phyloP scores from a whole-genome alignment of 805 yeast species.

The Candida krabiensis region DNA sequence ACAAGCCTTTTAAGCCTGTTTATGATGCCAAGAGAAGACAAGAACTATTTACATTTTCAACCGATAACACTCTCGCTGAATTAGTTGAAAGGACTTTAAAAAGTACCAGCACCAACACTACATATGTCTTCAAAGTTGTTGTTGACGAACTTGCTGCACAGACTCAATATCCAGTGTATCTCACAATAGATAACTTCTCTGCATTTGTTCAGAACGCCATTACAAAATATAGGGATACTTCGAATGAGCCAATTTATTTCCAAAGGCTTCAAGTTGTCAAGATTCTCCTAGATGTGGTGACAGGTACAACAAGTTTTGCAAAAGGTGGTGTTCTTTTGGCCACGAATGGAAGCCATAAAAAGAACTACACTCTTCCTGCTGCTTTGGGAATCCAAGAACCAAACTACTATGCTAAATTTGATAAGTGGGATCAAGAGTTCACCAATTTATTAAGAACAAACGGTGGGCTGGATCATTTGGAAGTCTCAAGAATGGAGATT shows the following conservation, averaged over 20 bases:
- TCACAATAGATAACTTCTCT: constrained; percentile 76
- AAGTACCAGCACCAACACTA: constrained; percentile 32
- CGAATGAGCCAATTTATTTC: constrained; percentile 56
- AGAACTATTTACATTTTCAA: constrained; percentile 8
- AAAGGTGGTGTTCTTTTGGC: constrained; percentile 69
- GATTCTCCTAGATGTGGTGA: constrained; percentile 50
- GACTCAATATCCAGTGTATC: constrained; percentile 51
- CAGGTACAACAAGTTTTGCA: constrained; percentile 52
- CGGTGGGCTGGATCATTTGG: constrained; percentile 30
- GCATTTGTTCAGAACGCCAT: constrained; percentile 53
- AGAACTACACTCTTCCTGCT: constrained; percentile 56
- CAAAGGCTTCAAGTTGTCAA: constrained; percentile 64
- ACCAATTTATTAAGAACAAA: constrained; percentile 44
- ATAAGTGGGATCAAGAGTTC: constrained; percentile 53
- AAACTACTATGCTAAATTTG: constrained; percentile 54
- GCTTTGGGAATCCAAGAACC: constrained; percentile 49
- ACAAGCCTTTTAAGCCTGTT: constrained; percentile 22
- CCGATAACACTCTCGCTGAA: constrained; percentile 41
- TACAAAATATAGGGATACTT: constrained; percentile 60
- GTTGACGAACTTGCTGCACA: constrained; percentile 57
- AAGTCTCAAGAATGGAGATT: constrained; percentile 43
- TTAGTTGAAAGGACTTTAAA: constrained; percentile 32
- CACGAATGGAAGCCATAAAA: constrained; percentile 54
- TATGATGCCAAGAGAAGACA: constrained; percentile 19
- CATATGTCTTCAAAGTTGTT: constrained; percentile 50